These are phyloP conservation scores for Cajanus cajan DNA, from an alignment of 306 rosid species.

Conservation along the genomic window DNA sequence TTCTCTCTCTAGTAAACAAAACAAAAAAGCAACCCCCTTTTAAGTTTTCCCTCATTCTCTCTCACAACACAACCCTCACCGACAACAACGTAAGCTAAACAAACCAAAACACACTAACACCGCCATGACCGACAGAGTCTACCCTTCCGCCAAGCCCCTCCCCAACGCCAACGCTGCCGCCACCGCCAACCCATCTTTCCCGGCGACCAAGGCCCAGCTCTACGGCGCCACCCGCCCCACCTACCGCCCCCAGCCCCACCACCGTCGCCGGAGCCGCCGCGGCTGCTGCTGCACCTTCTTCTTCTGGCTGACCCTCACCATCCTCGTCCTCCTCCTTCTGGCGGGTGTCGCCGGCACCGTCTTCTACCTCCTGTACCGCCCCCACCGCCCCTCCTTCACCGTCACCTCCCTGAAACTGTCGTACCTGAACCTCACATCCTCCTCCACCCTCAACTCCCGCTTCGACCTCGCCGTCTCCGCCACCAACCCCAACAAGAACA, in stretches of 20 bases:
- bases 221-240: constrained; percentile 76
- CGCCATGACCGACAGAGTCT: constrained; percentile 70
- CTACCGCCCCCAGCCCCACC: constrained; percentile 74
- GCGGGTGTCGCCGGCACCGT: constrained; percentile 51
- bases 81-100: background rate
- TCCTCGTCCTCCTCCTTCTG: constrained; percentile 59
- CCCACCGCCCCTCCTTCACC: constrained; percentile 43
- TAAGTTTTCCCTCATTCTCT: background rate
- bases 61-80: background rate
- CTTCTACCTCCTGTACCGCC: constrained; percentile 70
- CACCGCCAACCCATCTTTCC: constrained; percentile 47
- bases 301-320: constrained; percentile 56
- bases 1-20: constrained; percentile 25
- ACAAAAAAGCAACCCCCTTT: background rate
- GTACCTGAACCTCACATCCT: constrained; percentile 35
- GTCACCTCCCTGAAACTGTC: constrained; percentile 42
- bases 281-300: constrained; percentile 69
- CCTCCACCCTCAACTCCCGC: constrained; percentile 36
- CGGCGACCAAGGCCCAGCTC: constrained; percentile 70
- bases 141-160: constrained; percentile 67
- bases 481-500: constrained; percentile 39
- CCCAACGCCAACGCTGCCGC: background rate
- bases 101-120: background rate
- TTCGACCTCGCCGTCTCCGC: constrained; percentile 41
- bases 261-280: constrained; percentile 59